Base-by-base conservation (phyloP, 305 asterid genomes). In the Lippia alba region DNA sequence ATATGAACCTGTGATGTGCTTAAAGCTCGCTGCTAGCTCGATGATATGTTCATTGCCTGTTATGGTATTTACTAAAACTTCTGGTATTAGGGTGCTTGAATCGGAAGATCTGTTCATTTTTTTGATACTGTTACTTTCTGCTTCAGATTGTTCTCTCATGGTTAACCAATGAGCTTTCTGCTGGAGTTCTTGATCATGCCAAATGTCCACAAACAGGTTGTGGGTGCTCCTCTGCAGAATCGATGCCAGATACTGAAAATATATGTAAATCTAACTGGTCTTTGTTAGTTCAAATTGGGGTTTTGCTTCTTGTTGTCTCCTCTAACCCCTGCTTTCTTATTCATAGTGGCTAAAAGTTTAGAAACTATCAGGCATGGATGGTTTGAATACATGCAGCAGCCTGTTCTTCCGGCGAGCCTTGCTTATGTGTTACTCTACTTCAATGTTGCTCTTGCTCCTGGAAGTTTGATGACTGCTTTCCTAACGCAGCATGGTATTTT, bases 341-440 rank as follows among this genome's bases (percentile, higher is more conserved):
- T 45, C 48, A 55, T 67, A 94, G 99, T 81, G 78, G 78, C 76
- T 49, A 67, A 76, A 56, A 84, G 93, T 76, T 55, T 86, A 58
- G 87, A 84, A 77, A 85, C 96, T 71, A 84, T 89, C 70, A 88
- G 87, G 89, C 90, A 86, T 66, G 97, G 99, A 71, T 94, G 90
- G 97, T 58, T 83, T 78, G 99, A 91, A 81, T 94, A 94, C 84
- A 78, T 88, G 61, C 86, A 87, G 76, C 97, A 91, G 80, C 97
- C 99, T 65, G 97, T 91, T 88, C 92, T 94, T 68, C 97, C 97
- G 5, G 99, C 97, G 58, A 94, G 99, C 82, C 84, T 91, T 73
- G 95, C 96, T 69, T 85, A 83, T 87, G 97, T 94, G 75, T 75
- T 91, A 54, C 94, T 94, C 78, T 89, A 77, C 84, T 91, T 89